Evolutionary conservation across 1,139 yeast genomes (phyloP), one percentile per base, ranked within the genome.

Genomic region (Blastobotrys proliferans): DNA sequence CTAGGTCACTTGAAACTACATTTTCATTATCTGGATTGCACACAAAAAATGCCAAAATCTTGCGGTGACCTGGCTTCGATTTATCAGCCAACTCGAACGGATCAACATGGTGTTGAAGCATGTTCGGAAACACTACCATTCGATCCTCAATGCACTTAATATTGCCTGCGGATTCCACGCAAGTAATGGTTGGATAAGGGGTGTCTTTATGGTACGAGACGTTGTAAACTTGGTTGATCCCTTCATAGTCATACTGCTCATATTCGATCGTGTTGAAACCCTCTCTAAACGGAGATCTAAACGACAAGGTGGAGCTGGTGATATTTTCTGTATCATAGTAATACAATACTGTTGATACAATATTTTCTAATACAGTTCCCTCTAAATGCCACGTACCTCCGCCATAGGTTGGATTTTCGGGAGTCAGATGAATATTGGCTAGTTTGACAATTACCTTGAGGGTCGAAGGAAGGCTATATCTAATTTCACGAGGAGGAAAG

Each of bases 331-430:
- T 48, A 46, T 72, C 75, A 47, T 71, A 72, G 51, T 71, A 71
- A 54, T 70, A 71, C 33, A 71, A 52, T 1, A 64, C 58, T 1
- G 74, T 69, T 1, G 73, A 73, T 2, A 71, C 65, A 37, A 72
- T 71, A 48, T 68, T 69, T 52, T 72, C 76, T 46, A 66, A 66
- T 33, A 63, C 59, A 2, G 68, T 61, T 1, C 75, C 76, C 51
- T 72, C 76, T 0, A 70, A 64, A 44, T 72, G 76, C 76, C 76
- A 71, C 3, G 69, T 49, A 0, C 76, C 75, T 4, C 76, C 76
- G 1, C 51, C 41, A 41, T 71, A 72, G 2, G 35, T 44, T 9
- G 74, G 72, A 16, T 62, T 62, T 34, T 69, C 71, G 0, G 76
- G 74, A 2, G 72, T 69, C 20, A 41, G 25, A 37, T 44, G 39